Base-by-base conservation (phyloP, 1,139 yeast genomes). In the Geotrichum bryndzae region DNA sequence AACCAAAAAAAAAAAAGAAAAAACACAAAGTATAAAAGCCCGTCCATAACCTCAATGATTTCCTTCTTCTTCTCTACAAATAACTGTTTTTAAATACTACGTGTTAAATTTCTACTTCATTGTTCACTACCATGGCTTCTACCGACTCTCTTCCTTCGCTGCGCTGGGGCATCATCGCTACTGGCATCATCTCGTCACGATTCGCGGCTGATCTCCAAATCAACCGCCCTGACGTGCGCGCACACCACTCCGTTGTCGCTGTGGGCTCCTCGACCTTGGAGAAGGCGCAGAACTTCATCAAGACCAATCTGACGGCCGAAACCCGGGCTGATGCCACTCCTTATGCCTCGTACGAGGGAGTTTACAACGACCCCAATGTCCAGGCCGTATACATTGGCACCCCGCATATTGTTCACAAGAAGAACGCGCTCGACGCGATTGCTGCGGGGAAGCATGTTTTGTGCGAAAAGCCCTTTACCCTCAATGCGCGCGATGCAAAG, bases 401-500 rank as follows among this genome's bases (percentile, higher is more conserved):
- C 6, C 88, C 88, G 3, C 87, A 84, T 72, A 74, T 79, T 10
- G 75, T 77, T 66, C 89, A 85, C 71, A 80, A 81, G 65, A 79
- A 78, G 50, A 81, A 80, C 65, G 81, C 81, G 23, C 73, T 78
- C 59, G 69, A 74, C 53, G 84, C 86, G n/a, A 74, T 85, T 65
- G 73, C 76, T 23, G 77, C 81, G 52, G 84, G 81, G n/a, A 81
- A 81, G 68, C 83, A 84, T 69, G 85, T 84, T 35, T 74, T 85
- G 60, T 81, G 86, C 68, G 89, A 85, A 68, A 85, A 85, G 71
- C 86, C 88, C 1, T 77, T 84, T 66, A 81, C 87, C 1, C 78
- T 85, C 57, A 85, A 83, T 65, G 74, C 74, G 2, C 71, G 72
- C 46, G 86, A 84, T 60, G 77, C 84, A 10, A 69, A 74, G 38